A percentile compares a stretch with the other conserved stretches of the same genome.
Conservation (phyloP, 2,329 filamentous ascomycete genomes). For the Penicillium polonicum region DNA sequence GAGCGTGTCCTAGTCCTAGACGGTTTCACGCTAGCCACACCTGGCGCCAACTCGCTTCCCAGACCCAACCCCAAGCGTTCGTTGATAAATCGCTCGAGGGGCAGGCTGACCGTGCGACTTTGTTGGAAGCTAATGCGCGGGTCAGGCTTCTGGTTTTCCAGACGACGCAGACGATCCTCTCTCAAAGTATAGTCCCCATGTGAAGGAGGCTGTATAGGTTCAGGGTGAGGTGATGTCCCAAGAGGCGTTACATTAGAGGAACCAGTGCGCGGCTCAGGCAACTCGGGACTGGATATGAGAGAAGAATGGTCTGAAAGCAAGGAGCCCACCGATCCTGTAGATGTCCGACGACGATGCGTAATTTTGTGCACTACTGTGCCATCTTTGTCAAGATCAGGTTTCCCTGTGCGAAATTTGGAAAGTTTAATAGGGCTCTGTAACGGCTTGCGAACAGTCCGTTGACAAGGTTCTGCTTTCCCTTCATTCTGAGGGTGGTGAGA, state of each 20-base stretch:
- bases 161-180: slow-evolving; percentile 31
- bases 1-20: slow-evolving; percentile 21
- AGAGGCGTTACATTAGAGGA: slow-evolving; percentile 30
- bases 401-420: slow-evolving; percentile 25
- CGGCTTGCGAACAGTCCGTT: slow-evolving; percentile 22
- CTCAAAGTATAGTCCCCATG: slow-evolving; percentile 31
- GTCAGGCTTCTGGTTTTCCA: slow-evolving; percentile 28
- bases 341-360: slow-evolving; percentile 25
- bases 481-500: background rate
- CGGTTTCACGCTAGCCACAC: slow-evolving; percentile 9
- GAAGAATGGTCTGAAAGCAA: slow-evolving; percentile 34
- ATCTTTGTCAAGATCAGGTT: slow-evolving; percentile 22
- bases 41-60: slow-evolving; percentile 17
- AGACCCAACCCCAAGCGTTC: slow-evolving; percentile 35
- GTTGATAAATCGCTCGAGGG: slow-evolving; percentile 42
- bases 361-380: slow-evolving; percentile 9
- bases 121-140: slow-evolving; percentile 27
- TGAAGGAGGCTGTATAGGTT: slow-evolving; percentile 18
- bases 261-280: slow-evolving; percentile 25
- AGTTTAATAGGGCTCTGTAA: slow-evolving; percentile 38
- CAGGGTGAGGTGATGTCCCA: slow-evolving; percentile 23
- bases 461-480: slow-evolving; percentile 6
- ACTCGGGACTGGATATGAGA: slow-evolving; percentile 32
- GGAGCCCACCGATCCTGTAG: slow-evolving; percentile 33
- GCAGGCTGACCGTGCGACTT: slow-evolving; percentile 36